A percentile compares a stretch with the other conserved stretches of the same genome.
Evolutionary conservation across 306 rosid genomes (phyloP).

Genomic region (Oemleria cerasiformis): DNA sequence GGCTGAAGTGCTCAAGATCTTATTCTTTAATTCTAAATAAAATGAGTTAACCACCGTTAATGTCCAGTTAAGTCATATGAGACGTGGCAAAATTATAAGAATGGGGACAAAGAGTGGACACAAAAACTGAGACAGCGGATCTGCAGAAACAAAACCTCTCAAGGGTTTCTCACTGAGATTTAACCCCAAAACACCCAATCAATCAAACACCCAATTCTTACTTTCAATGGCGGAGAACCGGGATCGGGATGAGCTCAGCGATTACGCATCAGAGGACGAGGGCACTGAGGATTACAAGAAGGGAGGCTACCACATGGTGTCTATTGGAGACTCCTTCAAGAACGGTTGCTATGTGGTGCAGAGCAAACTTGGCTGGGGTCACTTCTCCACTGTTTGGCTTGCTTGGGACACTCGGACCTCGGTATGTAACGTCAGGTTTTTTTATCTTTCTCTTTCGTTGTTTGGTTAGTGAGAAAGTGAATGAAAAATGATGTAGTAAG

Average conservation of each 20-base stretch:
- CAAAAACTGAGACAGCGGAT: no score
- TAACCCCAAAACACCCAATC: conserved; percentile 1
- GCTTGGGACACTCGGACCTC: conserved; percentile 42
- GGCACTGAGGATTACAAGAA: conserved; percentile 41
- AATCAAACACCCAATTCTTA: background rate
- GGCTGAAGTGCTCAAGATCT: no score
- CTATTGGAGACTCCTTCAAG: conserved; percentile 40
- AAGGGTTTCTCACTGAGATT: conserved; percentile 1
- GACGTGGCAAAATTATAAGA: no score
- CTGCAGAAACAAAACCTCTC: background rate
- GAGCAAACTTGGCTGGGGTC: conserved; percentile 49
- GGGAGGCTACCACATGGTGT: conserved; percentile 45
- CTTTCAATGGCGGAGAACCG: conserved; percentile 36
- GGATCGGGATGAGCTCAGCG: conserved; percentile 31
- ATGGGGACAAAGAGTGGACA: no score
- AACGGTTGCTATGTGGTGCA: conserved; percentile 43
- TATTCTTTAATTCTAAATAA: no score
- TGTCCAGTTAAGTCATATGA: no score
- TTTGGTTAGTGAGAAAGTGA: background rate
- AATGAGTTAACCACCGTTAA: no score
- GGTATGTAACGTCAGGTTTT: conserved; percentile 19
- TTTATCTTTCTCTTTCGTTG: background rate
- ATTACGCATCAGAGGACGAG: conserved; percentile 39
- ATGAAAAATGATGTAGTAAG: background rate
- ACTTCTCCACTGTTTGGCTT: conserved; percentile 49